Evolutionary conservation across 495 filamentous ascomycete species (phyloP), one percentile per base, ranked within the genome.

Genomic region (Penicillium fimorum): DNA sequence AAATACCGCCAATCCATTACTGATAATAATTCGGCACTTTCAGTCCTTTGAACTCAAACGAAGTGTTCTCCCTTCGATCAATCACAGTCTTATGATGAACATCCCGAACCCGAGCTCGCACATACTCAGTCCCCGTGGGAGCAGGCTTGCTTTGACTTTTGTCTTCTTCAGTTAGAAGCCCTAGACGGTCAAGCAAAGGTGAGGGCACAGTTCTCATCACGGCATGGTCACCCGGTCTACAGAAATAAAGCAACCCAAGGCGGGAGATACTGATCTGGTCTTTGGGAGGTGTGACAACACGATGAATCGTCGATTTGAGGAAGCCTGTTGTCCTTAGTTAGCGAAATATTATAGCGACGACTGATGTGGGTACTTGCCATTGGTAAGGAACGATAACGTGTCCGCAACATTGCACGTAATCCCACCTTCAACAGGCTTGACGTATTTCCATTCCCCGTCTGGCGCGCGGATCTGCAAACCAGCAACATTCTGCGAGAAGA

Each of bases 401-500:
- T 81, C 77, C 15, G 73, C 77, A 7, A 68, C 67, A 66, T 81
- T 81, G 47, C 71, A 71, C 11, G 72, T 78, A 63, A 79, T 79
- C 0, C 72, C 71, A 8, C 72, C 77, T 12, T 72, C 65, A 17
- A 73, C 67, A 5, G 74, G 75, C 62, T 72, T 70, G 2, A 81
- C 76, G 53, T 72, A 78, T 58, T 78, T 77, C 78, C 78, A 81
- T 18, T 72, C 56, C 9, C 73, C 74, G 35, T 72, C 75, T 7
- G 70, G 63, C 24, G 75, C 76, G 18, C 66, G 65, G 43, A 82
- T 70, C 66, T 84, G 80, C 54, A 84, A 56, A 0, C 73, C 82
- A 9, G 80, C 81, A 41, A 83, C 64, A 29, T 77, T 75, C 54
- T 84, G 82, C 29, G 76, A 70, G 69, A 82, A 83, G 0, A 83